Evolutionary conservation across 345 rosid species (phyloP).

Genomic region (Conringia planisiliqua): DNA sequence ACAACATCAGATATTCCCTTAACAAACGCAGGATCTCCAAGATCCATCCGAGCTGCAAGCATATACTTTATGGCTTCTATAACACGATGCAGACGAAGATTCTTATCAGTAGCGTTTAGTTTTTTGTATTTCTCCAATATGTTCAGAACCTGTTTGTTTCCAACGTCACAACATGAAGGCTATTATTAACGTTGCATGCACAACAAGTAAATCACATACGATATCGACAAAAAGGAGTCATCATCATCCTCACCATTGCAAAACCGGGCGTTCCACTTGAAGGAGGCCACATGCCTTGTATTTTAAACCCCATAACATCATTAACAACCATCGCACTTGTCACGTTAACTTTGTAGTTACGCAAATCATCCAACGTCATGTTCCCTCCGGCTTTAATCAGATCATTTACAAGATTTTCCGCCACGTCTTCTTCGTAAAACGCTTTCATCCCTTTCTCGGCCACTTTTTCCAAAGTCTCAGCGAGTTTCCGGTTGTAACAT

Average conservation of each 20-base stretch:
- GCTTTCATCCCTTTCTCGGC: slow-evolving; percentile 60
- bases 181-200: slow-evolving; percentile 6
- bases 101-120: slow-evolving; percentile 40
- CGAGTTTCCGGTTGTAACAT: slow-evolving; percentile 58
- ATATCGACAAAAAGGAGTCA: background rate
- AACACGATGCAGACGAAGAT: slow-evolving; percentile 56
- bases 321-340: slow-evolving; percentile 48
- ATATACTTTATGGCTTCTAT: slow-evolving; percentile 83
- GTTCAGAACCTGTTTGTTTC: slow-evolving; percentile 53
- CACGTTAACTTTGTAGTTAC: slow-evolving; percentile 55
- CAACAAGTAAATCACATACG: background rate
- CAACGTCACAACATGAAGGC: background rate
- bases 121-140: slow-evolving; percentile 49
- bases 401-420: slow-evolving; percentile 58
- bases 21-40: slow-evolving; percentile 70
- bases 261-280: slow-evolving; percentile 71
- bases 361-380: slow-evolving; percentile 69
- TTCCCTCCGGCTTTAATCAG: slow-evolving; percentile 61
- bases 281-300: slow-evolving; percentile 82
- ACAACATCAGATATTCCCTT: slow-evolving; percentile 20
- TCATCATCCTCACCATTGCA: slow-evolving; percentile 51
- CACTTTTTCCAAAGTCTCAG: slow-evolving; percentile 46
- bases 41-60: slow-evolving; percentile 72
- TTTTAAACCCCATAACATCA: slow-evolving; percentile 50
- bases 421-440: slow-evolving; percentile 58